These are phyloP conservation scores for Arabidopsis thaliana DNA, from an alignment of 345 rosid species.

Conservation along the genomic window DNA sequence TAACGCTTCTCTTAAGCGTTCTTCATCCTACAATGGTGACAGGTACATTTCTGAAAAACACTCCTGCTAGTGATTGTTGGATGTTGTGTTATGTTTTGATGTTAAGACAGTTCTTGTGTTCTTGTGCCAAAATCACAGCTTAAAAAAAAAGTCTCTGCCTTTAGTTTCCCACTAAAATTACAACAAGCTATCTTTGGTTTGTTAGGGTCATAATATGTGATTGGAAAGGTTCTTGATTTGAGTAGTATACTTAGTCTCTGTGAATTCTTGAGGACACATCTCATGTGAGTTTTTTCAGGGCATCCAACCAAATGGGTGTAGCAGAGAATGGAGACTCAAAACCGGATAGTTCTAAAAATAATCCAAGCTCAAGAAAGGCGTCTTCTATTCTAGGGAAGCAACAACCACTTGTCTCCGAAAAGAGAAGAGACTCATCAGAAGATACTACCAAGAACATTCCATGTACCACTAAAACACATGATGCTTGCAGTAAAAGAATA, in stretches of 20 bases:
- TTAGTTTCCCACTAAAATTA: background rate
- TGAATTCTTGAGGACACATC: background rate
- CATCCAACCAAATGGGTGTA: slow-evolving; percentile 54
- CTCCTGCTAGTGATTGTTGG: slow-evolving; percentile 8
- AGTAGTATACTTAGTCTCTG: background rate
- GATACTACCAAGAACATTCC: slow-evolving; percentile 19
- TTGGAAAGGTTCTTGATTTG: background rate
- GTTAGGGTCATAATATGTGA: too few relatives aligned
- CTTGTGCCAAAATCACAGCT: too few relatives aligned
- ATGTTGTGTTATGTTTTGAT: slow-evolving; percentile 12
- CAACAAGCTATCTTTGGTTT: background rate
- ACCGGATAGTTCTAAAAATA: slow-evolving; percentile 64
- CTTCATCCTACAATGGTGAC: slow-evolving; percentile 96
- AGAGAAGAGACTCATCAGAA: slow-evolving; percentile 59
- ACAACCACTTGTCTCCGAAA: slow-evolving; percentile 61
- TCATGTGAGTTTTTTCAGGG: slow-evolving; percentile 55
- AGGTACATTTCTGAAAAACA: slow-evolving; percentile 53
- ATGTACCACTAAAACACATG: slow-evolving; percentile 43
- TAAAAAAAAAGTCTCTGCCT: too few relatives aligned
- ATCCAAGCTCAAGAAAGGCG: slow-evolving; percentile 62
- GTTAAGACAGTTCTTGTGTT: background rate
- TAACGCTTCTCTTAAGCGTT: slow-evolving; percentile 69
- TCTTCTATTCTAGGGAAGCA: slow-evolving; percentile 54
- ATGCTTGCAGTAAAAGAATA: slow-evolving; percentile 59
- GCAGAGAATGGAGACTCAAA: slow-evolving; percentile 54